phyloP scores from a whole-genome alignment of 225 moss, liverwort and hornwort species.

The Pleurozium schreberi region DNA sequence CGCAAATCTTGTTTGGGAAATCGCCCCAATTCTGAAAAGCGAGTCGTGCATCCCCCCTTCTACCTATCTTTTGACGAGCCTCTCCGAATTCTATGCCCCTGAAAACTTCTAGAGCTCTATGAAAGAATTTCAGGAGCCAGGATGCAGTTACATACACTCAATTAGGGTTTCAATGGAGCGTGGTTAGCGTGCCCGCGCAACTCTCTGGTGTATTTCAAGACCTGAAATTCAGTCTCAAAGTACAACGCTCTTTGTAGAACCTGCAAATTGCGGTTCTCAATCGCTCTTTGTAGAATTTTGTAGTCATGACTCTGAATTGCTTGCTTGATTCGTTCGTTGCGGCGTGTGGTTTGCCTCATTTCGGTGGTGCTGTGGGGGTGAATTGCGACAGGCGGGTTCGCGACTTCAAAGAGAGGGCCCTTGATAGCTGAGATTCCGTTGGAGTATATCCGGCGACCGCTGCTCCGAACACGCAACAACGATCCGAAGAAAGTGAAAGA shows the following conservation, averaged over 20 bases:
- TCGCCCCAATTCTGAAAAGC: neutral
- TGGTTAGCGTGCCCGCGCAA: neutral
- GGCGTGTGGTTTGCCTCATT: neutral
- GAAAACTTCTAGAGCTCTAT: neutral
- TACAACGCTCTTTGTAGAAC: neutral
- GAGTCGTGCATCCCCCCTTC: neutral
- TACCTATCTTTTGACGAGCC: neutral
- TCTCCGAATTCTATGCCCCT: neutral
- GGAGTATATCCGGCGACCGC: slow-evolving; percentile 73
- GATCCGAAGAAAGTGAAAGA: slow-evolving; percentile 86
- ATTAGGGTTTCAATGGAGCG: neutral
- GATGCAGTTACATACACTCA: neutral
- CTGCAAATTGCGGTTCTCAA: neutral
- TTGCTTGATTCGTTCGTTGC: too few relatives aligned
- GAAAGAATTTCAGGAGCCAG: neutral
- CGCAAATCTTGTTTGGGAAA: neutral
- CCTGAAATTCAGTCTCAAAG: neutral
- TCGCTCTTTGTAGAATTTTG: neutral
- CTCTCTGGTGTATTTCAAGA: neutral
- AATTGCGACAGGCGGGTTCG: slow-evolving; percentile 4
- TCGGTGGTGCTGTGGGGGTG: neutral
- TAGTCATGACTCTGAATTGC: too few relatives aligned
- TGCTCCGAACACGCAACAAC: slow-evolving; percentile 75
- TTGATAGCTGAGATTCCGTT: slow-evolving; percentile 68
- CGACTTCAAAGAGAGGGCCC: slow-evolving; percentile 48